Percentiles rank a stretch among this genome's conserved stretches.
phyloP scores from a whole-genome alignment of 768 basidiomycete species.

The Boletus barrowsii region DNA sequence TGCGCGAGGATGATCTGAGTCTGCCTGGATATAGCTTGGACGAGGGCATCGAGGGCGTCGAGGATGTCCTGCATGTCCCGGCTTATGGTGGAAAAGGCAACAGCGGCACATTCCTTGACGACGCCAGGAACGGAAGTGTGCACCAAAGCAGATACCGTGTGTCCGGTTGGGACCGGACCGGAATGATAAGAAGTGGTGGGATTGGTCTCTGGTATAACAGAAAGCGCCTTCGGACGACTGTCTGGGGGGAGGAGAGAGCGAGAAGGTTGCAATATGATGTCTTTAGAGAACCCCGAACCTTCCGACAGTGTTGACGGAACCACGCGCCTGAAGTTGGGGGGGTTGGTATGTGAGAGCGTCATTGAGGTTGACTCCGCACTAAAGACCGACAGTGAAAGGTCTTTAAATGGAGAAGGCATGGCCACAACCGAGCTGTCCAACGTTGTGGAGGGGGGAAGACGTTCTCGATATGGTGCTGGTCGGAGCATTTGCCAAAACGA shows the following conservation, averaged over 20 bases:
- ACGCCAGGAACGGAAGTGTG: slow-evolving; percentile 47
- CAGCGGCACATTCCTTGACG: slow-evolving; percentile 46
- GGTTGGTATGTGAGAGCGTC: slow-evolving; percentile 21
- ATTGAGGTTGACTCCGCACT: slow-evolving; percentile 42
- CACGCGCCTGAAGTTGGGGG: slow-evolving; percentile 22
- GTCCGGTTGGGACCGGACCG: slow-evolving; percentile 14
- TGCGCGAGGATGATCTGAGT: slow-evolving; percentile 24
- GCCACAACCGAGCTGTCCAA: slow-evolving; percentile 28
- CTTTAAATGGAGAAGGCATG: slow-evolving; percentile 43
- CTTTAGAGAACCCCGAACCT: slow-evolving; percentile 29
- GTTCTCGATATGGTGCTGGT: slow-evolving; percentile 40
- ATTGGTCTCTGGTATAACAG: slow-evolving; percentile 22
- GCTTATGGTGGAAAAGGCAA: slow-evolving; percentile 41
- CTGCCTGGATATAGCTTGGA: slow-evolving; percentile 49
- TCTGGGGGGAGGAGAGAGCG: slow-evolving; percentile 23
- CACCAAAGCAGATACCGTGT: slow-evolving; percentile 23
- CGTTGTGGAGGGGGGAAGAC: slow-evolving; percentile 27
- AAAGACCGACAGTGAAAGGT: slow-evolving; percentile 51
- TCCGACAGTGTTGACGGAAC: slow-evolving; percentile 27
- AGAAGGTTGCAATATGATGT: slow-evolving; percentile 37
- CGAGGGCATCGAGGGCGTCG: slow-evolving; percentile 57
- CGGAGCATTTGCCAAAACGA: slow-evolving; percentile 43
- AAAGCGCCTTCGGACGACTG: slow-evolving; percentile 29
- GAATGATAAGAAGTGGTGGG: slow-evolving; percentile 5
- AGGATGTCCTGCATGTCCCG: slow-evolving; percentile 56